Conservation (phyloP, 2,329 filamentous ascomycete species). For the Thielaviopsis euricoi region DNA sequence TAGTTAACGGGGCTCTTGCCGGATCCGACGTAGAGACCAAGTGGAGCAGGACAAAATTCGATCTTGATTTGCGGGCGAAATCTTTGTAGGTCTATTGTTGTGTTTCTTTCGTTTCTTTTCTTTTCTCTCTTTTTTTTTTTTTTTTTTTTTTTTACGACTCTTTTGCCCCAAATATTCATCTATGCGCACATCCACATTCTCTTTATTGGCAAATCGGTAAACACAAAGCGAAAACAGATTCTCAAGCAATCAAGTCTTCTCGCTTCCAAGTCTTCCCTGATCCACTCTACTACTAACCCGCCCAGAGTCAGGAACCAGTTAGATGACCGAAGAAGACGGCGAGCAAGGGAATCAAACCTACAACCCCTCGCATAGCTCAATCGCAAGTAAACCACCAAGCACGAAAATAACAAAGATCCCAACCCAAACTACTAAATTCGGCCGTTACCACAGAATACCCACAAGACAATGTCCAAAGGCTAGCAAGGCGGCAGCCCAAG, state of each 20-base stretch:
- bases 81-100: too few relatives aligned
- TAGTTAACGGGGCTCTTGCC: neutral
- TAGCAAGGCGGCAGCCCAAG: neutral
- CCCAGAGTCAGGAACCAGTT: neutral
- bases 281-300: neutral
- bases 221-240: neutral
- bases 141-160: neutral
- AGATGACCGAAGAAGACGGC: neutral
- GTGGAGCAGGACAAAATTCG: neutral
- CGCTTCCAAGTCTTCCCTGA: neutral
- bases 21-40: neutral
- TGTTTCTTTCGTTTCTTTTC: too few relatives aligned
- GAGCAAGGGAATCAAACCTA: neutral
- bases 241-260: neutral
- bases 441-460: neutral
- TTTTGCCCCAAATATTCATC: neutral
- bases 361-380: neutral
- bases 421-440: neutral
- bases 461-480: neutral
- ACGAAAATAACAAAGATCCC: neutral
- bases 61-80: neutral
- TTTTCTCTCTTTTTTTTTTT: neutral
- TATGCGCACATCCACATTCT: too few relatives aligned
- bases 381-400: too few relatives aligned
- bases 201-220: neutral